Conservation (phyloP, 805 yeast genomes). For the Brettanomyces sp. region DNA sequence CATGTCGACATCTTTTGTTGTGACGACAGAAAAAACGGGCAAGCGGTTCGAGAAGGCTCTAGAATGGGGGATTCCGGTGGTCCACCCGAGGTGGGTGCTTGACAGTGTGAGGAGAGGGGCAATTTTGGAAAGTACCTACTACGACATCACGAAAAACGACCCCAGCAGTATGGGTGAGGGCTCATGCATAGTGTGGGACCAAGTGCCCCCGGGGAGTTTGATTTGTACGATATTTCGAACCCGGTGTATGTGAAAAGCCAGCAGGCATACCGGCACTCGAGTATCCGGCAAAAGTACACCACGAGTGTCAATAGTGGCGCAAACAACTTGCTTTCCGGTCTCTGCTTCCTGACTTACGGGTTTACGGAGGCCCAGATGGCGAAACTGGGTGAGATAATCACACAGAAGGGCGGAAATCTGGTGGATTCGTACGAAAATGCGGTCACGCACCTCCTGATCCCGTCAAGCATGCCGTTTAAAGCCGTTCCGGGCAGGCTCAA, state of each 20-base stretch:
- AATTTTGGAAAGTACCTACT: conserved; percentile 30
- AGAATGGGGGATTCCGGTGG: conserved; percentile 43
- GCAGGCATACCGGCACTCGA: too few species aligned
- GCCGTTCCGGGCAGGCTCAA: conserved; percentile 11
- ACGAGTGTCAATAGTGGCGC: neutral
- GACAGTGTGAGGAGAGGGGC: conserved; percentile 39
- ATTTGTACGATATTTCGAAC: conserved; percentile 5
- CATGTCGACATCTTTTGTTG: conserved; percentile 31
- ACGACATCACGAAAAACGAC: conserved; percentile 21
- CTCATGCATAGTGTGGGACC: conserved; percentile 32
- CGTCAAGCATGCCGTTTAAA: conserved; percentile 12
- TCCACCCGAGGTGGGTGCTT: conserved; percentile 42
- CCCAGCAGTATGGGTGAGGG: conserved; percentile 15
- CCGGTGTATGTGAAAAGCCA: neutral
- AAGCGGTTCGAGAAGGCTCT: conserved; percentile 41
- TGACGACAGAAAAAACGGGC: conserved; percentile 44
- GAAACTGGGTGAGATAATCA: conserved; percentile 11
- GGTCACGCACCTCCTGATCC: conserved; percentile 27
- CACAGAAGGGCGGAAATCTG: conserved; percentile 16
- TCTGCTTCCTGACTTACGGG: conserved; percentile 30
- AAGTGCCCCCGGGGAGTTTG: conserved; percentile 6
- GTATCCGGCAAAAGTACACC: too few species aligned
- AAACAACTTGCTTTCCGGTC: conserved; percentile 29
- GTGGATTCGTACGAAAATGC: conserved; percentile 18
- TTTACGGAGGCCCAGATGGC: conserved; percentile 12